Percentiles rank a stretch among this genome's conserved stretches.
Evolutionary conservation across 2,329 filamentous ascomycete species (phyloP).

Genomic region (Huntiella decipiens): DNA sequence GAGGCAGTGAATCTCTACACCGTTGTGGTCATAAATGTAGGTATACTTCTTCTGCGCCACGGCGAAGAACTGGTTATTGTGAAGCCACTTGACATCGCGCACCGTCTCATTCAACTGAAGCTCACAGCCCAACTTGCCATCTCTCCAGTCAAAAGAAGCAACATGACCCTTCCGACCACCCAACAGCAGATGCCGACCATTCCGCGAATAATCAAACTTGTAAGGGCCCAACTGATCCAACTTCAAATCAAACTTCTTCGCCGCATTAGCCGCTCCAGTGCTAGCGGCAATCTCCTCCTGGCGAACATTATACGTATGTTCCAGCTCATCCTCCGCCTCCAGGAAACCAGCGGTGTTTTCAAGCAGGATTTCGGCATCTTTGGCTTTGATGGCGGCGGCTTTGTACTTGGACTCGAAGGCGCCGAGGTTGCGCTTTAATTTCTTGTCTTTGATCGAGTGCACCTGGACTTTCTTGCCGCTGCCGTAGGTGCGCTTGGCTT

Average conservation of each 20-base stretch:
- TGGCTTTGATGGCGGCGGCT: slow-evolving; percentile 62
- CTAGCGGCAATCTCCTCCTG: slow-evolving; percentile 66
- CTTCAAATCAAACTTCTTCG: slow-evolving; percentile 83
- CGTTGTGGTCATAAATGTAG: slow-evolving; percentile 86
- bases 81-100: slow-evolving; percentile 74
- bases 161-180: slow-evolving; percentile 86
- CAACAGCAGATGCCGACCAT: slow-evolving; percentile 68
- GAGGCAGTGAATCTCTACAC: slow-evolving; percentile 81
- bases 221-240: slow-evolving; percentile 74
- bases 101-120: slow-evolving; percentile 81
- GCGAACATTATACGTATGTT: slow-evolving; percentile 79
- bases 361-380: slow-evolving; percentile 86
- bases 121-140: slow-evolving; percentile 79
- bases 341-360: slow-evolving; percentile 75
- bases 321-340: slow-evolving; percentile 72
- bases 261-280: slow-evolving; percentile 65
- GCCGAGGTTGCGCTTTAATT: slow-evolving; percentile 63
- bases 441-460: slow-evolving; percentile 68
- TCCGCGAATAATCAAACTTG: slow-evolving; percentile 70
- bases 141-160: slow-evolving; percentile 90
- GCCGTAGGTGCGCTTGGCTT: slow-evolving; percentile 63
- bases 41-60: slow-evolving; percentile 92
- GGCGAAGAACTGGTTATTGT: slow-evolving; percentile 88
- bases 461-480: slow-evolving; percentile 59
- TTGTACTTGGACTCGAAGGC: slow-evolving; percentile 67